phyloP scores from a whole-genome alignment of 2,329 filamentous ascomycete genomes.

The Exophiala dermatitidis region DNA sequence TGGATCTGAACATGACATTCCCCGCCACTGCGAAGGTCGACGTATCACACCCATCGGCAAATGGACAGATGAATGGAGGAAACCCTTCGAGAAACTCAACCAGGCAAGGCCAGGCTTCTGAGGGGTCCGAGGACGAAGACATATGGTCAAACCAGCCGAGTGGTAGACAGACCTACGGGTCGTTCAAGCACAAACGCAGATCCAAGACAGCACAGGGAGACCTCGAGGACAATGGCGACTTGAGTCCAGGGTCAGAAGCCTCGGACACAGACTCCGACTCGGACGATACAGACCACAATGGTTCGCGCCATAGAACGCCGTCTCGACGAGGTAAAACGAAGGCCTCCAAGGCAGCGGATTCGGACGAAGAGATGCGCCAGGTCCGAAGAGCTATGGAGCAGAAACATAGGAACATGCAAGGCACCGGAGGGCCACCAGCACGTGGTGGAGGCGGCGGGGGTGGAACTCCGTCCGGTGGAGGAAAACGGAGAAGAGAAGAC shows the following conservation, averaged over 20 bases:
- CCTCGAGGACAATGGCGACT: conserved; percentile 5
- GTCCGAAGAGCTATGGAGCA: conserved; percentile 18
- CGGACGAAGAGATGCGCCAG: conserved; percentile 19
- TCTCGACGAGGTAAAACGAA: neutral
- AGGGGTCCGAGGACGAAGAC: conserved; percentile 12
- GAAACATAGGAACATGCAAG: conserved; percentile 15
- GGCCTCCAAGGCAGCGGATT: conserved; percentile 5
- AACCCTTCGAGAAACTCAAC: neutral
- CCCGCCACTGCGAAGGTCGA: neutral
- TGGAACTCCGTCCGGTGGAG: neutral
- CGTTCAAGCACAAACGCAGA: conserved; percentile 18
- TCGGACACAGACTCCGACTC: conserved; percentile 5
- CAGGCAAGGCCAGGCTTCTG: neutral
- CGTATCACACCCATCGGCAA: neutral
- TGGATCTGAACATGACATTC: conserved; percentile 16
- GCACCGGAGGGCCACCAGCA: neutral
- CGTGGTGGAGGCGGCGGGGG: conserved; percentile 1
- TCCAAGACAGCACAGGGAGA: neutral
- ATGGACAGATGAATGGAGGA: neutral
- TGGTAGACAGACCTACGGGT: conserved; percentile 25
- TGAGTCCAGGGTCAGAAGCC: conserved; percentile 13
- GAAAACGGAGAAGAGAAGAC: conserved; percentile 4
- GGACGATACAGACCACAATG: neutral
- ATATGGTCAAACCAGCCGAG: conserved; percentile 13
- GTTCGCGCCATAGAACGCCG: neutral